These are phyloP conservation scores for Euphrasia confusa DNA, from an alignment of 257 asterid genomes.

Conservation along the genomic window DNA sequence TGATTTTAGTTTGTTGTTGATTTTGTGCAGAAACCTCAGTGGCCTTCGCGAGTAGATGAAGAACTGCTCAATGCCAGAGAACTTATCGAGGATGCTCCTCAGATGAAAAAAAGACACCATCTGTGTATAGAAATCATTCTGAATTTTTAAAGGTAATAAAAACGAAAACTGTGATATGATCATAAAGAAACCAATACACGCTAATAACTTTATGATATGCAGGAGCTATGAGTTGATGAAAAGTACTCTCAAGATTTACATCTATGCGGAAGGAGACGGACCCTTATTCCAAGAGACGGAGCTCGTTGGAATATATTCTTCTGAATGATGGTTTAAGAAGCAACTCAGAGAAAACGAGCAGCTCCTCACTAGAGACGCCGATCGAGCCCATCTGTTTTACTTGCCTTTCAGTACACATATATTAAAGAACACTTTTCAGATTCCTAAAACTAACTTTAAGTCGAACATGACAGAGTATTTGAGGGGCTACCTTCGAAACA, in stretches of 20 bases:
- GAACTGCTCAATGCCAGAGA: conserved; percentile 28
- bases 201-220: conserved; percentile 2
- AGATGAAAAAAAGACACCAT: conserved; percentile 19
- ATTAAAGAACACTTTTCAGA: conserved; percentile 39
- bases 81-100: conserved; percentile 26
- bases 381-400: conserved; percentile 60
- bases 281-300: conserved; percentile 61
- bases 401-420: conserved; percentile 61
- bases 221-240: conserved; percentile 82
- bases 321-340: conserved; percentile 29
- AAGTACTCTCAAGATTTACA: conserved; percentile 51
- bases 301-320: conserved; percentile 68
- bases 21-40: conserved; percentile 25
- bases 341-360: conserved; percentile 40
- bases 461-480: conserved; percentile 40
- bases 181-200: too few relatives aligned
- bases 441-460: conserved; percentile 51
- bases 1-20: neutral
- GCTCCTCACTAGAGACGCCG: conserved; percentile 42
- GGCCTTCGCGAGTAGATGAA: conserved; percentile 33
- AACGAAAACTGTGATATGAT: too few relatives aligned
- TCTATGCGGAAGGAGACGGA: conserved; percentile 55
- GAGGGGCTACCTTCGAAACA: conserved; percentile 42
- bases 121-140: conserved; percentile 30
- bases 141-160: conserved; percentile 31